Evolutionary conservation across 345 rosid genomes (phyloP).

Genomic region (Melastoma malabathricum): DNA sequence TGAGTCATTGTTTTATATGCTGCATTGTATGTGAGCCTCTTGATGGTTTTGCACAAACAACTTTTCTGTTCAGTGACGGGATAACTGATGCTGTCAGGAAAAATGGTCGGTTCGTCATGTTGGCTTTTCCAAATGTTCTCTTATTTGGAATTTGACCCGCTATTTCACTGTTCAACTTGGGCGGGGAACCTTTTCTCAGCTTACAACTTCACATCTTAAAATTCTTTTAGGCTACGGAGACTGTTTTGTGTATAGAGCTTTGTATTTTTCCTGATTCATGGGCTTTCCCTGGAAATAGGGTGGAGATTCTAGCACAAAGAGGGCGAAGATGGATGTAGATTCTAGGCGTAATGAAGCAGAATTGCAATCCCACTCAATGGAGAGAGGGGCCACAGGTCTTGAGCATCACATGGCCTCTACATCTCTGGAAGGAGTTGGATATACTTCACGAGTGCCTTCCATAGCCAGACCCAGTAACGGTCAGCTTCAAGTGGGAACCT

Average conservation of each 20-base stretch:
- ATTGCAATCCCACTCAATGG: conserved; percentile 25
- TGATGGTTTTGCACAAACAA: too few species aligned
- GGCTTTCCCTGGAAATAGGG: conserved; percentile 25
- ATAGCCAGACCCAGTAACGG: conserved; percentile 21
- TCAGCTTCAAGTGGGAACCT: conserved; percentile 55
- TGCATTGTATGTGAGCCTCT: too few species aligned
- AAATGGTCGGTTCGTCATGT: too few species aligned
- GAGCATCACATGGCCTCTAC: conserved; percentile 48
- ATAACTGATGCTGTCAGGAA: too few species aligned
- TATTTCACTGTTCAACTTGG: too few species aligned
- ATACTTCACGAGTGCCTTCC: conserved; percentile 31
- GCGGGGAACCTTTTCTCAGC: too few species aligned
- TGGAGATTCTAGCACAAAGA: conserved; percentile 57
- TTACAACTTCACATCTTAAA: too few species aligned
- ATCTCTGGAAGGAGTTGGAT: conserved; percentile 37
- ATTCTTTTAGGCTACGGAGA: too few species aligned
- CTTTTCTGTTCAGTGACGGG: too few species aligned
- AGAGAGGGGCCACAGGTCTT: conserved; percentile 26
- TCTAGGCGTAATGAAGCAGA: conserved; percentile 19
- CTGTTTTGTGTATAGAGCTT: neutral
- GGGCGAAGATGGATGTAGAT: conserved; percentile 65
- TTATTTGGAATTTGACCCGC: too few species aligned
- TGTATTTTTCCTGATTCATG: neutral
- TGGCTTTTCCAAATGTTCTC: too few species aligned
- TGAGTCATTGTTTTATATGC: too few species aligned